These are phyloP conservation scores for Xylariales sp. DNA, from an alignment of 2,329 filamentous ascomycete genomes.

Conservation along the genomic window DNA sequence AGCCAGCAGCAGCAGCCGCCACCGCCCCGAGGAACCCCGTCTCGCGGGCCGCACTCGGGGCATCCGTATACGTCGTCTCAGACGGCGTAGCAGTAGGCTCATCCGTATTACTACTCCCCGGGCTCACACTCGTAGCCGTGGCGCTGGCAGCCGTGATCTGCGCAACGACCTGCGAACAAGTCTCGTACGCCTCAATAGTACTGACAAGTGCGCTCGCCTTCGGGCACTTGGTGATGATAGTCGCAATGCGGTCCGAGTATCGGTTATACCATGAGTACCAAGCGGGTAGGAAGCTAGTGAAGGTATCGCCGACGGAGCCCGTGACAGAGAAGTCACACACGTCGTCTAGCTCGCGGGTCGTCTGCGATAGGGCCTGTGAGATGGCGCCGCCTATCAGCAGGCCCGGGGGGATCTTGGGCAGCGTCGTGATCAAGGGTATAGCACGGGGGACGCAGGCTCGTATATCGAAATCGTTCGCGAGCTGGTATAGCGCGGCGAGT, in stretches of 20 bases:
- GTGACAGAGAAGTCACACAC: conserved; percentile 46
- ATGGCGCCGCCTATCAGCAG: conserved; percentile 39
- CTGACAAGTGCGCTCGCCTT: conserved; percentile 32
- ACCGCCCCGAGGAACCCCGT: conserved; percentile 36
- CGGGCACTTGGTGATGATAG: conserved; percentile 40
- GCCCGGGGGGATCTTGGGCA: conserved; percentile 41
- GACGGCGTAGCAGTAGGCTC: conserved; percentile 6
- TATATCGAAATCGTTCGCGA: conserved; percentile 40
- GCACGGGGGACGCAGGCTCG: conserved; percentile 41
- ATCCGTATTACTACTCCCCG: background rate
- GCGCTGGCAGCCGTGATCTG: conserved; percentile 18
- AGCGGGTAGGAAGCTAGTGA: conserved; percentile 42
- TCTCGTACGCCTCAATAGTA: conserved; percentile 42
- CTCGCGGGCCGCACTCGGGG: conserved; percentile 24
- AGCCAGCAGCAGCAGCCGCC: conserved; percentile 38
- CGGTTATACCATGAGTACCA: conserved; percentile 46
- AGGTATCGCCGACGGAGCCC: conserved; percentile 38
- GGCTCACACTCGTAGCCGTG: background rate
- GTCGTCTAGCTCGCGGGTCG: conserved; percentile 39
- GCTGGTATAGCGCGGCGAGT: conserved; percentile 33
- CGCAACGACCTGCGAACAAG: conserved; percentile 32
- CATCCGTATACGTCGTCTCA: conserved; percentile 23
- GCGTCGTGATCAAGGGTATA: conserved; percentile 40
- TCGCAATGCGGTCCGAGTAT: conserved; percentile 36
- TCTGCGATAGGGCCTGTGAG: conserved; percentile 45